Evolutionary conservation across 441 rosid species (phyloP), one percentile per base, ranked within the genome.

Genomic region (Erysimum cheiri): DNA sequence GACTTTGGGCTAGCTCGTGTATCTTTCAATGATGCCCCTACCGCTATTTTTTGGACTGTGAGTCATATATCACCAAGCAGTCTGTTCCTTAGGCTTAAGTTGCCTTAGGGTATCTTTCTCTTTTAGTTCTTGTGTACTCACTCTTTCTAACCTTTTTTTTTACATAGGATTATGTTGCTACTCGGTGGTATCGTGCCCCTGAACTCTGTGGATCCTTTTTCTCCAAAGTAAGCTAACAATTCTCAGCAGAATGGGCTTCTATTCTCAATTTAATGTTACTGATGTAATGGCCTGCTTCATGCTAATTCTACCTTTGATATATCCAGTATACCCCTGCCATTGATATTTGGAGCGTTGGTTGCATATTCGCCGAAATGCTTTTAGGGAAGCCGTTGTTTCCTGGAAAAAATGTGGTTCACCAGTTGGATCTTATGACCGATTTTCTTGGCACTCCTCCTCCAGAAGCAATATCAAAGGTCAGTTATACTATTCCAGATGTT

Each of bases 151-250:
- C 0, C 14, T 69, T 29, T 32, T 37, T 31, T 58, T 0, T 2
- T 22, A 0, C 0, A 10, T 74, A 95, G 98, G 98, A 96, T 73
- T 96, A 92, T 88, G 99, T 96, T 5, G 98, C 99, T 32, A 96
- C 99, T 46, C 85, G 97, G 69, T 95, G 98, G 99, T 95, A 92
- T 73, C 97, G 98, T 67, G 99, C 99, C 64, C 99, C 99, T 60
- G 99, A 95, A 79, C 93, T 95, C 41, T 95, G 99, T 76, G 99
- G 99, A 49, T 95, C 97, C 1, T 95, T 95, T 80, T 95, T 91
- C 88, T 95, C 99, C 72, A 95, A 92, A 80, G 99, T 95, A 87
- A 85, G 91, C 40, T 50, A 12, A 11, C 12, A 12, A 2, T 4
- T 50, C 29, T 50, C 55, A 4, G 29, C 28, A 19, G 29, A 48